phyloP scores from a whole-genome alignment of 129 eudicot genomes.

The Flaveria sonorensis region DNA sequence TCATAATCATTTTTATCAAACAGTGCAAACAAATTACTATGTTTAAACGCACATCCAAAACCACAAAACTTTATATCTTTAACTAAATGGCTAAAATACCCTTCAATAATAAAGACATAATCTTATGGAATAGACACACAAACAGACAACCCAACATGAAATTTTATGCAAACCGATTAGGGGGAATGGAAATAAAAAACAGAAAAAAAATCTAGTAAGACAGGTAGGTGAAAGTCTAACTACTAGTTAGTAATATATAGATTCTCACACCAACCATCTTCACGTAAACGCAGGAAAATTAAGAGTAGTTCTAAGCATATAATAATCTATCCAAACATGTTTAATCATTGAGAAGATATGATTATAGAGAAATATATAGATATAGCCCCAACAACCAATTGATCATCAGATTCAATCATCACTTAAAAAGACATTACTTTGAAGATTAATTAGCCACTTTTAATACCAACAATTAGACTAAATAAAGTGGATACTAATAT shows the following conservation, averaged over 20 bases:
- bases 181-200: background rate
- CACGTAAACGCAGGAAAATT: conserved; percentile 4
- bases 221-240: conserved; percentile 28
- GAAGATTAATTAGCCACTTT: conserved; percentile 36
- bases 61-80: background rate
- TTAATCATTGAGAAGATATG: conserved; percentile 12
- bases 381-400: conserved; percentile 22
- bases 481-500: conserved; percentile 1
- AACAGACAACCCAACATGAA: background rate
- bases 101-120: background rate
- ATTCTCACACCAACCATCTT: conserved; percentile 59
- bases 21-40: background rate
- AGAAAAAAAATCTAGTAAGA: background rate
- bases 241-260: conserved; percentile 38
- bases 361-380: conserved; percentile 1
- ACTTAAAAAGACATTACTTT: conserved; percentile 22
- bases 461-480: conserved; percentile 24
- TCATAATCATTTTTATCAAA: background rate
- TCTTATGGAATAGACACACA: background rate
- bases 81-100: background rate
- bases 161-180: background rate
- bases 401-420: conserved; percentile 20
- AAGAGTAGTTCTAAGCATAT: conserved; percentile 21
- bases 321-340: conserved; percentile 23
- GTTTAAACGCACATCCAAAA: background rate